These are phyloP conservation scores for Neoscytalidium dimidiatum DNA, from an alignment of 2,329 filamentous ascomycete species.

Conservation along the genomic window DNA sequence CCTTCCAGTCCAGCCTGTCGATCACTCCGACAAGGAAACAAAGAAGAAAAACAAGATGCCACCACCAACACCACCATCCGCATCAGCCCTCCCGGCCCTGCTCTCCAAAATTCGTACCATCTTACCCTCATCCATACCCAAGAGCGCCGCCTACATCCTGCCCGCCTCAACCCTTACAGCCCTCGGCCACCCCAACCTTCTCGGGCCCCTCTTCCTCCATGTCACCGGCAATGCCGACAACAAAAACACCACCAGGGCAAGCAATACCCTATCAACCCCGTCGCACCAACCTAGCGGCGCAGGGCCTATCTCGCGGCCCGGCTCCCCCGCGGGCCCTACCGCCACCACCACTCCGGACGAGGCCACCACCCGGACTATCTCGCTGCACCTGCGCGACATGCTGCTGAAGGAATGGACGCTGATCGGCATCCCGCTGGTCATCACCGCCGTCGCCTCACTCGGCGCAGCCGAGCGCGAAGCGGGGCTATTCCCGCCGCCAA, in stretches of 20 bases:
- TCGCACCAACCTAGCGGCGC: too few relatives aligned
- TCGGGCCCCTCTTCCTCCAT: conserved; percentile 12
- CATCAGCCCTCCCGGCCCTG: neutral
- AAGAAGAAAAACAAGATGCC: neutral
- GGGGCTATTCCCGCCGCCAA: neutral
- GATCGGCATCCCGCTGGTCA: conserved; percentile 15
- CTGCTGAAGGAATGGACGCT: conserved; percentile 17
- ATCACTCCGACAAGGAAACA: neutral
- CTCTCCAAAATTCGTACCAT: neutral
- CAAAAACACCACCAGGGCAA: neutral
- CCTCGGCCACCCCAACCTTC: conserved; percentile 14
- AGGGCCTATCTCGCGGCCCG: neutral
- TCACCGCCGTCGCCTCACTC: conserved; percentile 8
- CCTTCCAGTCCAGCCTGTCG: too few relatives aligned
- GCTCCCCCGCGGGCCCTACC: neutral
- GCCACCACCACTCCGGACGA: too few relatives aligned
- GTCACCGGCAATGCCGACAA: neutral
- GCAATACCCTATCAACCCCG: neutral
- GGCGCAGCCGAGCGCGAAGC: conserved; percentile 1
- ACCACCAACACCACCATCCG: neutral
- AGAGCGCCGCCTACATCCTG: conserved; percentile 7
- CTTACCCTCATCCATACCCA: neutral
- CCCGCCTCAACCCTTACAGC: conserved; percentile 6
- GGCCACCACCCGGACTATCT: neutral
- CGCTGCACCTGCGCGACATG: conserved; percentile 18